Percentiles rank a stretch among this genome's conserved stretches.
These are phyloP conservation scores for Aureobasidium sp. DNA, from an alignment of 2,329 filamentous ascomycete species.

Conservation along the genomic window DNA sequence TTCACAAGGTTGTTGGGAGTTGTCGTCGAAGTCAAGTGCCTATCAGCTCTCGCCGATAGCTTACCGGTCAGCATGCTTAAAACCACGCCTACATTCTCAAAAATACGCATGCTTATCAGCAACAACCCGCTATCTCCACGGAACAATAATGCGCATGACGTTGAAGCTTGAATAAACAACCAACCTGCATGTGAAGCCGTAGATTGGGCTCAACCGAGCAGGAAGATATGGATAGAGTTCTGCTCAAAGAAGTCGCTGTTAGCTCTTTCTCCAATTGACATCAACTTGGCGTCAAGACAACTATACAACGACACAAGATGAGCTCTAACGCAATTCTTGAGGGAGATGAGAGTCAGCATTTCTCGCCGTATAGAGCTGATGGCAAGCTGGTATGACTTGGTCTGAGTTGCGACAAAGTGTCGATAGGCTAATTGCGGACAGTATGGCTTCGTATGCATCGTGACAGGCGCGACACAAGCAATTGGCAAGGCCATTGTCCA, in stretches of 20 bases:
- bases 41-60: no score
- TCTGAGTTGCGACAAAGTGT: no score
- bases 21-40: no score
- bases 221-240: neutral
- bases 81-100: fast-evolving
- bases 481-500: conserved; percentile 51
- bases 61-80: neutral
- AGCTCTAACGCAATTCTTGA: neutral
- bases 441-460: conserved; percentile 58
- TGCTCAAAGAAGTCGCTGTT: neutral
- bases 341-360: conserved; percentile 31
- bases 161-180: conserved; percentile 10
- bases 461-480: conserved; percentile 53
- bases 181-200: neutral
- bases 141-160: conserved; percentile 7
- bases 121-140: conserved; percentile 7
- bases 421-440: conserved; percentile 18
- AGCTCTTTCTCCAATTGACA: no score
- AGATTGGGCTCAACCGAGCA: neutral
- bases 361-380: conserved; percentile 49
- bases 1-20: no score
- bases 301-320: conserved; percentile 1
- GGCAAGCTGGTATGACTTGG: conserved; percentile 42
- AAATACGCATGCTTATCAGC: conserved; percentile 6
- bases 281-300: no score